Base-by-base conservation (phyloP, 495 filamentous ascomycete species). In the Penicillium maclennaniae region DNA sequence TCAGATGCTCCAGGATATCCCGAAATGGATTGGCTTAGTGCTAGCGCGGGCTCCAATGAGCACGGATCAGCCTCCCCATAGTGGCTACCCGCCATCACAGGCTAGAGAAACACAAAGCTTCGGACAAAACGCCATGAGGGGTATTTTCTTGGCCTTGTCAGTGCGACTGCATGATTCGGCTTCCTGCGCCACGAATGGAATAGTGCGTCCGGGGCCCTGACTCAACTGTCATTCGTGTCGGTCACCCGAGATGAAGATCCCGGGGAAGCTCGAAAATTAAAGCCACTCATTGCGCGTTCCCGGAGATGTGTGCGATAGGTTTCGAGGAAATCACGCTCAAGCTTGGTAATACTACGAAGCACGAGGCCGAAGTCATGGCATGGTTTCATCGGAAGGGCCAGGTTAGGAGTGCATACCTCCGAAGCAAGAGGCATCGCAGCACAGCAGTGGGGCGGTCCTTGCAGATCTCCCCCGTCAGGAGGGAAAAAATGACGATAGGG, bases 381-480 rank as follows among this genome's bases (percentile, higher is more conserved):
- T 19, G 23, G 23, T 28, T 36, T 5, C 40, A 17, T 20, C 10
- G 48, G 40, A 23, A 25, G 5, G 40, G 15, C 34, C 40, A 14
- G 15, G 15, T 15, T 23, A 44, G 40, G 39, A 51, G 27, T 16
- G 48, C 43, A 45, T 45, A 45, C 41, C 42, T 45, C 42, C 42
- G 41, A 52, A 28, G 15, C 40, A 37, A 41, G 42, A 23, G 20
- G 6, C n/a, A 21, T 19, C 39, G 2, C 42, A 38, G 16, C 21
- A 23, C 17, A 49, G 49, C 19, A 39, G 25, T 16, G 42, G 28
- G 42, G 36, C 12, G 31, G 31, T 36, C 48, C 56, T 53, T 59
- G 59, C 56, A 56, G 59, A 62, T 59, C 59, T n/a, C 44, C 51
- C 47, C 23, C 23, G 23, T 23, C 23, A 43, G 45, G 12, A n/a